Evolutionary conservation across 140 eudicot species (phyloP).

Genomic region (Anethum foeniculum): DNA sequence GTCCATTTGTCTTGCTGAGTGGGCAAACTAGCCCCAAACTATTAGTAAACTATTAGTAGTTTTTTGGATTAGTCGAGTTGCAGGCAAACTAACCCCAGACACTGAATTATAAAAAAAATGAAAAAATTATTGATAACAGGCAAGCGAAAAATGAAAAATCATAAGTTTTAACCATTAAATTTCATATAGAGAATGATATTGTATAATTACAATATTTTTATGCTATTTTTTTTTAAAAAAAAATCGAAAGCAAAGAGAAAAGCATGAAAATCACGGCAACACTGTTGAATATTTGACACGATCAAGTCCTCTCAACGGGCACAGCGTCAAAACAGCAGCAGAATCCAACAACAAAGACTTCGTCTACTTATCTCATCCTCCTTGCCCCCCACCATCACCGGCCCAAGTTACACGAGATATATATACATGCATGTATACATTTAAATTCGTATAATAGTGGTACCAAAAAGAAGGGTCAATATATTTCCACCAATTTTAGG

Average conservation of each 20-base stretch:
- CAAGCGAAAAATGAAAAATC: too few relatives aligned
- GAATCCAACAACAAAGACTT: neutral
- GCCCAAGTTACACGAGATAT: neutral
- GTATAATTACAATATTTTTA: too few relatives aligned
- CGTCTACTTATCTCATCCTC: neutral
- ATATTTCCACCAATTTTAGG: slow-evolving; percentile 23
- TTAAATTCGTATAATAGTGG: neutral
- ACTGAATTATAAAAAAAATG: too few relatives aligned
- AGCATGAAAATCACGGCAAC: neutral
- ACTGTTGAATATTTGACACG: neutral
- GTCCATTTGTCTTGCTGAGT: too few relatives aligned
- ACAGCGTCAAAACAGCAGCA: slow-evolving; percentile 8
- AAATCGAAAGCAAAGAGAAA: neutral
- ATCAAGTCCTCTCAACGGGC: slow-evolving; percentile 3
- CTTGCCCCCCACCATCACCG: neutral
- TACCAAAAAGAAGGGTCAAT: slow-evolving; percentile 3
- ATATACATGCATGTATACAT: neutral
- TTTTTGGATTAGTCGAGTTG: too few relatives aligned
- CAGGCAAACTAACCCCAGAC: too few relatives aligned
- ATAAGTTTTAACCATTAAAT: too few relatives aligned
- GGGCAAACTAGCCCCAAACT: too few relatives aligned
- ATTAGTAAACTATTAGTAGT: too few relatives aligned
- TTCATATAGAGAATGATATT: too few relatives aligned
- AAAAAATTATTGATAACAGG: too few relatives aligned
- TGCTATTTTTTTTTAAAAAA: too few relatives aligned